Evolutionary conservation across 1,284 basidiomycete genomes (phyloP).

Genomic region (Austroboletus niveus): DNA sequence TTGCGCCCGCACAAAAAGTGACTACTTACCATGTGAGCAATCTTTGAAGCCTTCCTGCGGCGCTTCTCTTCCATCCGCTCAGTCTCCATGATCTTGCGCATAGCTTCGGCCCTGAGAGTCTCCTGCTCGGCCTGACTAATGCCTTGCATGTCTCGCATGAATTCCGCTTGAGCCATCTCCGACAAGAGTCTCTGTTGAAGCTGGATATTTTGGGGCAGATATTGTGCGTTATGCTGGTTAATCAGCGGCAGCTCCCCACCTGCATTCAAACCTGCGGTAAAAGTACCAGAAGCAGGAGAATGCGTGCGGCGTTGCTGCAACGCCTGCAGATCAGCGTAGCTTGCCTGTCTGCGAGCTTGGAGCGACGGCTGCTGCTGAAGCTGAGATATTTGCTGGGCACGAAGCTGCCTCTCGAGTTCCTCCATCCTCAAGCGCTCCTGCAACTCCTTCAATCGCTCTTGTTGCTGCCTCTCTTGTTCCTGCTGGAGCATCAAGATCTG

Average conservation of each 20-base stretch:
- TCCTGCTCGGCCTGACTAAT: constrained; percentile 63
- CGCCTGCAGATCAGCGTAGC: constrained; percentile 30
- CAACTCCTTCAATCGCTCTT: constrained; percentile 45
- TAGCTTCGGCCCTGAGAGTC: constrained; percentile 68
- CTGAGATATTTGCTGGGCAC: constrained; percentile 47
- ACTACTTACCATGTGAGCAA: constrained; percentile 72
- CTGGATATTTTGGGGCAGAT: constrained; percentile 60
- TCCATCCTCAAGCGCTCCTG: constrained; percentile 62
- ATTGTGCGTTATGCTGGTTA: constrained; percentile 48
- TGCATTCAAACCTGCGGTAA: constrained; percentile 16
- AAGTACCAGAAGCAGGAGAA: constrained; percentile 47
- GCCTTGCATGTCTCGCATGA: constrained; percentile 60
- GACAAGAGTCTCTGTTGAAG: constrained; percentile 69
- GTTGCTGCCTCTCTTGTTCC: constrained; percentile 53
- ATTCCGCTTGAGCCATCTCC: constrained; percentile 69
- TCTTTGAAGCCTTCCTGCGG: constrained; percentile 77
- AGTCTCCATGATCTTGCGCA: constrained; percentile 84
- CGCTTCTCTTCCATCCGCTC: constrained; percentile 84
- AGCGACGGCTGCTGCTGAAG: constrained; percentile 45
- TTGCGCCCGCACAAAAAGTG: constrained; percentile 2
- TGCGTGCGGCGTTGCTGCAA: constrained; percentile 40
- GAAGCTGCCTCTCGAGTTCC: constrained; percentile 59
- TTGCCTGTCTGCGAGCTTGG: constrained; percentile 40
- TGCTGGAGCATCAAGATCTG: constrained; percentile 62
- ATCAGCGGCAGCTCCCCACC: constrained; percentile 31